These are phyloP conservation scores for Jackrogersella multiformis DNA, from an alignment of 495 filamentous ascomycete species.

Conservation along the genomic window DNA sequence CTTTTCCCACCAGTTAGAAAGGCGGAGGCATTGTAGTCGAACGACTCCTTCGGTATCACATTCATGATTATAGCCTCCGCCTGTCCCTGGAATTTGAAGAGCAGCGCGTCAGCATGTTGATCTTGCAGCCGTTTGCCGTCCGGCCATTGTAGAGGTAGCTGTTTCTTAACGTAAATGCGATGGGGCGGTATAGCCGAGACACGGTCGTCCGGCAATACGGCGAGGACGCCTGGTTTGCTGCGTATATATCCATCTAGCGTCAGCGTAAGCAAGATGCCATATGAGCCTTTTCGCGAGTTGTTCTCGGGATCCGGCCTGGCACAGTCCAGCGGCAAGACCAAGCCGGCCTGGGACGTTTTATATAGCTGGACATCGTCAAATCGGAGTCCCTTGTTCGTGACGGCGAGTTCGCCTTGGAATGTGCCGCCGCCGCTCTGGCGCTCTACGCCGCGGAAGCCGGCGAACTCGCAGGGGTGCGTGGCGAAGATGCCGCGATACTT, in stretches of 20 bases:
- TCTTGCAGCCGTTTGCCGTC: not conserved
- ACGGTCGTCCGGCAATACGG: not conserved
- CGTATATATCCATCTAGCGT: conserved; percentile 27
- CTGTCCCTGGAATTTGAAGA: conserved; percentile 5
- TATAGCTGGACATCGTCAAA: conserved; percentile 15
- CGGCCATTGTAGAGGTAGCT: conserved; percentile 1
- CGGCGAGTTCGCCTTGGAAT: conserved; percentile 9
- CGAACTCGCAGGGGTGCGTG: conserved; percentile 21
- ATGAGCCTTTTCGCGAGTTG: not conserved
- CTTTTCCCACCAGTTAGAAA: conserved; percentile 12
- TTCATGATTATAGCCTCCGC: conserved; percentile 4
- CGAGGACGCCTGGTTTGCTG: conserved; percentile 4
- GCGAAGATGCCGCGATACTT: conserved; percentile 25
- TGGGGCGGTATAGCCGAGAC: conserved; percentile 9
- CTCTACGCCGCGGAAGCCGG: not conserved
- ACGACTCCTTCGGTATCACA: conserved; percentile 15
- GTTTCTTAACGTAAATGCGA: conserved; percentile 19
- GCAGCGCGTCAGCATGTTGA: conserved; percentile 6
- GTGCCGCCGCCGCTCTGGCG: not conserved
- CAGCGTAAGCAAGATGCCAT: conserved; percentile 9
- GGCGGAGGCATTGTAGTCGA: conserved; percentile 7
- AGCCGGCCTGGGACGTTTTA: not conserved
- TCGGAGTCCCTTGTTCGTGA: conserved; percentile 22
- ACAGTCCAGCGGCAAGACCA: conserved; percentile 11
- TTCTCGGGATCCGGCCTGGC: not conserved